Conservation (phyloP, 2,329 filamentous ascomycete species). For the Aureobasidium namibiae region DNA sequence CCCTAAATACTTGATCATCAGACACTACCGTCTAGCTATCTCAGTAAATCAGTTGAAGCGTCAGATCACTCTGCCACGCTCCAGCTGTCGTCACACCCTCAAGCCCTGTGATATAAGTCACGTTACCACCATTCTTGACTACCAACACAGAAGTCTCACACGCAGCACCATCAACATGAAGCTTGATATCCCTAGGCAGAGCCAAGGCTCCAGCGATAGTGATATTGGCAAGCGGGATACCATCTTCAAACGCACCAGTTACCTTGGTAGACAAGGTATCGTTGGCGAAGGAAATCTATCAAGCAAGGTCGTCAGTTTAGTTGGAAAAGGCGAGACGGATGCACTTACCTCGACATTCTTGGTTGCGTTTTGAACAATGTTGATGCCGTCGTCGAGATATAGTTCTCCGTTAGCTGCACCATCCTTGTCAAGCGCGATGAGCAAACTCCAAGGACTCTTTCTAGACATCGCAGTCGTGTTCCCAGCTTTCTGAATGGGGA, state of each 20-base stretch:
- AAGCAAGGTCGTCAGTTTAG: neutral
- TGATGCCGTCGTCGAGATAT: conserved; percentile 23
- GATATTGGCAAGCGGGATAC: conserved; percentile 14
- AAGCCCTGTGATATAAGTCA: neutral
- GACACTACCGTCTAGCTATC: neutral
- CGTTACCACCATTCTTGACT: neutral
- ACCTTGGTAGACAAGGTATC: conserved; percentile 11
- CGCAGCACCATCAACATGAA: neutral
- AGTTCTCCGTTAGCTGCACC: conserved; percentile 17
- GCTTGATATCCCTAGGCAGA: neutral
- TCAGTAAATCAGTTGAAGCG: neutral
- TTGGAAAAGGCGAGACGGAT: neutral
- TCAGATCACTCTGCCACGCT: neutral
- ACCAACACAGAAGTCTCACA: neutral
- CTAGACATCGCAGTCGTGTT: conserved; percentile 19
- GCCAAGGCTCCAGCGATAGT: conserved; percentile 12
- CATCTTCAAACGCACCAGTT: conserved; percentile 10
- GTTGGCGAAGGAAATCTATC: conserved; percentile 8
- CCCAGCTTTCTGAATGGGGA: conserved; percentile 20
- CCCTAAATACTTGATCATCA: neutral
- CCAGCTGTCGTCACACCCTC: neutral
- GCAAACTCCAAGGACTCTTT: conserved; percentile 18
- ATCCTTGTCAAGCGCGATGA: conserved; percentile 21
- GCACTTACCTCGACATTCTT: conserved; percentile 18
- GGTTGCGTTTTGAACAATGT: conserved; percentile 19